Percentiles rank a stretch among this genome's conserved stretches.
Conservation (phyloP, 2,329 filamentous ascomycete species). For the Penicillium nordicum region DNA sequence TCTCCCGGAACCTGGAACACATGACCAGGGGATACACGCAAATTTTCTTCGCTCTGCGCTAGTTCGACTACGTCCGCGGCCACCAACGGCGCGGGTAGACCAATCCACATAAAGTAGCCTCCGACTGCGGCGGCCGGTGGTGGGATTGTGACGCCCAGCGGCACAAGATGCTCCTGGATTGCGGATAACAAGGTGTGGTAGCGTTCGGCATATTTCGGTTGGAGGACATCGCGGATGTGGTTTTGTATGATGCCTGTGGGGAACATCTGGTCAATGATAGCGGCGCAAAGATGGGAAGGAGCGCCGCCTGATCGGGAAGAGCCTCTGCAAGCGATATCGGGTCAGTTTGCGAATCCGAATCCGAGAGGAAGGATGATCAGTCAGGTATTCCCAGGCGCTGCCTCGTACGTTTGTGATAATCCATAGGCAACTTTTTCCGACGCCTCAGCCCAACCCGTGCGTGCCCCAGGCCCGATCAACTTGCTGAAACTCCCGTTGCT, state of each 20-base stretch:
- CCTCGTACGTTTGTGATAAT: conserved; percentile 56
- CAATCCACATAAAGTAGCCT: conserved; percentile 84
- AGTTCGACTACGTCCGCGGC: conserved; percentile 55
- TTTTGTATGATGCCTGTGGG: conserved; percentile 50
- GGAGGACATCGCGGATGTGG: conserved; percentile 53
- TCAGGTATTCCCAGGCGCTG: conserved; percentile 6
- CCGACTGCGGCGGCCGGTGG: conserved; percentile 55
- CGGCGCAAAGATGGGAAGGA: conserved; percentile 58
- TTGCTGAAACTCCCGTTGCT: conserved; percentile 93
- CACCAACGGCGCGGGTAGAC: conserved; percentile 54
- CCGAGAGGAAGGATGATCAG: not conserved
- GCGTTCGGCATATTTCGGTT: conserved; percentile 54
- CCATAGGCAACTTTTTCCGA: conserved; percentile 59
- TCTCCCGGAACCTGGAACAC: conserved; percentile 67
- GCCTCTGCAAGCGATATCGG: conserved; percentile 41
- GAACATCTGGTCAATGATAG: conserved; percentile 55
- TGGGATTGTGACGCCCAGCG: conserved; percentile 55
- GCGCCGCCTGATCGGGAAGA: conserved; percentile 58
- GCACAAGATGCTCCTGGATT: conserved; percentile 58
- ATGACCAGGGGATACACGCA: conserved; percentile 65
- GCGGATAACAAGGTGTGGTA: conserved; percentile 57
- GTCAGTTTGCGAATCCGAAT: conserved; percentile 11
- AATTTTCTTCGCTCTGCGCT: conserved; percentile 60
- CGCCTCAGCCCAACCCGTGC: conserved; percentile 86
- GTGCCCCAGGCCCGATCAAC: conserved; percentile 72